A percentile compares a stretch with the other conserved stretches of the same genome.
Evolutionary conservation across 225 moss, liverwort and hornwort genomes (phyloP).

Genomic region (Sphagnum tenellum): DNA sequence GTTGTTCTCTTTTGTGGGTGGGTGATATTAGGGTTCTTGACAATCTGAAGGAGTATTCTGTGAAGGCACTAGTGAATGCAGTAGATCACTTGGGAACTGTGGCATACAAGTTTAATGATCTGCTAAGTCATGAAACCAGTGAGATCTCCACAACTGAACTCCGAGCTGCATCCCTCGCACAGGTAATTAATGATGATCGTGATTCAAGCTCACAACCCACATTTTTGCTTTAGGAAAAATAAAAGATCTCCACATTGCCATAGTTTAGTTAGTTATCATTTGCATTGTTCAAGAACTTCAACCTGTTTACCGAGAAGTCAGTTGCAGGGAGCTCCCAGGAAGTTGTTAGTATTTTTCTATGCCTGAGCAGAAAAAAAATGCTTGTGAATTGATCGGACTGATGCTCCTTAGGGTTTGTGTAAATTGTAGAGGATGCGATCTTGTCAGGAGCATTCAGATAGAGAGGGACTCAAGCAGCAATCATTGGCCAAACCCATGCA

Average conservation of each 20-base stretch:
- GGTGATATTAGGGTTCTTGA: conserved; percentile 63
- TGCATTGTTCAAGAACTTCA: too few species aligned
- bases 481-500: conserved; percentile 95
- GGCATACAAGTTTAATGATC: conserved; percentile 93
- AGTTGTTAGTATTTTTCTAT: not conserved
- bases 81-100: conserved; percentile 98
- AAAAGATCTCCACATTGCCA: not conserved
- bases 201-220: too few species aligned
- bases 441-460: conserved; percentile 99
- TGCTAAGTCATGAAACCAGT: conserved; percentile 71
- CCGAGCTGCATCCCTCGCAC: conserved; percentile 78
- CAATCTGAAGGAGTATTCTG: conserved; percentile 93
- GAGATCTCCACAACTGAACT: conserved; percentile 87
- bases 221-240: too few species aligned
- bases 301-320: not conserved
- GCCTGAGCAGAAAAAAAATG: too few species aligned
- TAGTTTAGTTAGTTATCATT: not conserved
- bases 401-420: too few species aligned
- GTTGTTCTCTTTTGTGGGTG: too few species aligned
- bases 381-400: not conserved
- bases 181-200: conserved; percentile 24
- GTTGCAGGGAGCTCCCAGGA: not conserved
- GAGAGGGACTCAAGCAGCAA: conserved; percentile 97
- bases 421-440: conserved; percentile 73
- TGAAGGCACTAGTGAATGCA: conserved; percentile 95